Conservation (phyloP, 2,329 filamentous ascomycete species). For the Coleophoma crateriformis region DNA sequence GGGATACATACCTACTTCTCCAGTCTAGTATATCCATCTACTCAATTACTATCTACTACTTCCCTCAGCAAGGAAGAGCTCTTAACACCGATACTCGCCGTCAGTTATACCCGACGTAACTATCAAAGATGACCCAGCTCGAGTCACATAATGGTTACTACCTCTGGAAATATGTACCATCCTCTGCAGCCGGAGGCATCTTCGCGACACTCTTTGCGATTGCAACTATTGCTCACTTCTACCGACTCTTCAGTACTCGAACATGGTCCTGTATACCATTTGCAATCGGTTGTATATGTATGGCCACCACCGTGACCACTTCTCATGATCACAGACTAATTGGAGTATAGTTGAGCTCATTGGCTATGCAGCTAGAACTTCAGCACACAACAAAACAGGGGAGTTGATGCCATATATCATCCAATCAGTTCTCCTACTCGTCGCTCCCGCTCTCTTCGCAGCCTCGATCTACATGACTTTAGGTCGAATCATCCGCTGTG, state of each 20-base stretch:
- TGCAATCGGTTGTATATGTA: neutral
- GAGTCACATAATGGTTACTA: neutral
- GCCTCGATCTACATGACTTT: conserved; percentile 10
- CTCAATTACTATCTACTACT: too few relatives aligned
- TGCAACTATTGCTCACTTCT: neutral
- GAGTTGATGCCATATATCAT: conserved; percentile 24
- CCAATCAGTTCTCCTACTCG: conserved; percentile 26
- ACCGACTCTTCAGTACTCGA: neutral
- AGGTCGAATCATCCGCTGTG: conserved; percentile 24
- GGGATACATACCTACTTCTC: too few relatives aligned
- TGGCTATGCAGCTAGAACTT: conserved; percentile 24
- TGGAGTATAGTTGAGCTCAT: conserved; percentile 27
- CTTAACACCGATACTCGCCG: too few relatives aligned
- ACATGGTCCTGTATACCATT: neutral
- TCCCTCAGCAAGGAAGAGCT: too few relatives aligned
- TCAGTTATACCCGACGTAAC: too few relatives aligned
- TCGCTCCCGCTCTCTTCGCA: conserved; percentile 31
- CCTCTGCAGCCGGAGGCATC: neutral
- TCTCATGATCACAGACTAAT: neutral
- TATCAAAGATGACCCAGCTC: neutral
- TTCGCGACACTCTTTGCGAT: neutral
- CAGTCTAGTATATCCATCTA: too few relatives aligned
- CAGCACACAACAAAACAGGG: conserved; percentile 11
- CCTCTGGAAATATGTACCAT: neutral
- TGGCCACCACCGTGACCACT: neutral